Conservation (phyloP, 805 yeast species). For the Ogataea pini region DNA sequence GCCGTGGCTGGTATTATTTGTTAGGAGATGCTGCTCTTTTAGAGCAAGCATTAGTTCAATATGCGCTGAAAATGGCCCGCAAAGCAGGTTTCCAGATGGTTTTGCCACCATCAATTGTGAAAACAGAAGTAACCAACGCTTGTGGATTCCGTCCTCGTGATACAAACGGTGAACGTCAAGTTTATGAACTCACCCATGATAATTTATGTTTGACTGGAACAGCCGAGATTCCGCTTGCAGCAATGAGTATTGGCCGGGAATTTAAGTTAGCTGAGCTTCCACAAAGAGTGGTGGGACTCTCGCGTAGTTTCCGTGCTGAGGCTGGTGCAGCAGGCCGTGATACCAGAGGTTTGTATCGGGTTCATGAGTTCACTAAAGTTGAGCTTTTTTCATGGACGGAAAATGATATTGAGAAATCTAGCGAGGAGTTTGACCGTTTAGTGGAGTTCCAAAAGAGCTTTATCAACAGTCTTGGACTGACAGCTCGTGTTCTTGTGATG, state of each 20-base stretch:
- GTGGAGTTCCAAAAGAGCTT: constrained; percentile 65
- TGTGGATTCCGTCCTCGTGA: constrained; percentile 97
- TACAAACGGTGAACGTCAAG: constrained; percentile 80
- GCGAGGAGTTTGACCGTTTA: constrained; percentile 56
- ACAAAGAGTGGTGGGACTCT: constrained; percentile 68
- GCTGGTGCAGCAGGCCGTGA: constrained; percentile 97
- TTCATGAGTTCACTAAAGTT: constrained; percentile 95
- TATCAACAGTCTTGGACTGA: constrained; percentile 66
- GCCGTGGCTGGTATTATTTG: constrained; percentile 86
- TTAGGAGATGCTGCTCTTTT: constrained; percentile 81
- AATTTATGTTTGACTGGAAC: constrained; percentile 82
- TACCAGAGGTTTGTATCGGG: constrained; percentile 88
- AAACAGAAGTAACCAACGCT: constrained; percentile 73
- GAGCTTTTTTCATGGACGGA: constrained; percentile 82
- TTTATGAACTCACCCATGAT: constrained; percentile 56
- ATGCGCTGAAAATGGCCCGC: constrained; percentile 68
- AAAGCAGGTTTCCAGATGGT: constrained; percentile 66
- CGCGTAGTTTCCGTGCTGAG: constrained; percentile 90
- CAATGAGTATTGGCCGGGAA: constrained; percentile 55
- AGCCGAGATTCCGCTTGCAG: constrained; percentile 94
- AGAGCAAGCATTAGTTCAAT: constrained; percentile 88
- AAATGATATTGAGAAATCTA: constrained; percentile 36
- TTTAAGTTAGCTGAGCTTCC: constrained; percentile 45
- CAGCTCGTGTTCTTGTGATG: constrained; percentile 82
- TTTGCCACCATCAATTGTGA: constrained; percentile 84